Base-by-base conservation (phyloP, 257 asterid species). In the Solanum pinnatisectum region DNA sequence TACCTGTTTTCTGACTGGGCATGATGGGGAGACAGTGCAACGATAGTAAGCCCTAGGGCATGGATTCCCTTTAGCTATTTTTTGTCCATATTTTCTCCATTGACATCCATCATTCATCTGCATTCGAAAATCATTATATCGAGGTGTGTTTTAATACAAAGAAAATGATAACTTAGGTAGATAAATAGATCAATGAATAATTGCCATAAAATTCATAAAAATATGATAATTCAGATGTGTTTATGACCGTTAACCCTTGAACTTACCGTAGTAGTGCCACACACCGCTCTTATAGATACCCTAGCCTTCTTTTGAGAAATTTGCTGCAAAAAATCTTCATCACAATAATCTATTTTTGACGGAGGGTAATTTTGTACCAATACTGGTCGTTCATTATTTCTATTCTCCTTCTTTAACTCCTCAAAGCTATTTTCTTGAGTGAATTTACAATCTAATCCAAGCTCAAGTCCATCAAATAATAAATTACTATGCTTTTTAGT, bases 61-160 rank as follows among this genome's bases (percentile, higher is more conserved):
- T 40, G 96, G 96, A 87, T 92, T 93, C 46, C 93, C 93, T 88
- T 92, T 93, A 2, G 96, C 88, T 60, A 84, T 87, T 87, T 93
- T 93, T 74, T 93, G 96, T 27, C 96, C 96, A 20, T 93, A 93
- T 88, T 93, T 93, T 87, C 94, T 89, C 96, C 96, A 93, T 76
- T 90, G 96, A 25, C 96, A 93, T 77, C 95, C 96, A 89, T 93
- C 96, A 30, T 82, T 49, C 86, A 82, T 49, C 86, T 82, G 30
- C 93, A 93, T 90, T 94, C 91, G 10, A 4, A 56, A 18, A 18
- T 56, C 2, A 56, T 56, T 56, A 18, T 7, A 56, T 56, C 25
- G 11, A 56, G 25, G 65, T 56, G 2, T 56, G 65, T 56, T 56
- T 56, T 20, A 56, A 56, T 18, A 56, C 3, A 56, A 56, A 56